Evolutionary conservation across 495 filamentous ascomycete species (phyloP), one percentile per base, ranked within the genome.

Genomic region (Haplographium delicatum): DNA sequence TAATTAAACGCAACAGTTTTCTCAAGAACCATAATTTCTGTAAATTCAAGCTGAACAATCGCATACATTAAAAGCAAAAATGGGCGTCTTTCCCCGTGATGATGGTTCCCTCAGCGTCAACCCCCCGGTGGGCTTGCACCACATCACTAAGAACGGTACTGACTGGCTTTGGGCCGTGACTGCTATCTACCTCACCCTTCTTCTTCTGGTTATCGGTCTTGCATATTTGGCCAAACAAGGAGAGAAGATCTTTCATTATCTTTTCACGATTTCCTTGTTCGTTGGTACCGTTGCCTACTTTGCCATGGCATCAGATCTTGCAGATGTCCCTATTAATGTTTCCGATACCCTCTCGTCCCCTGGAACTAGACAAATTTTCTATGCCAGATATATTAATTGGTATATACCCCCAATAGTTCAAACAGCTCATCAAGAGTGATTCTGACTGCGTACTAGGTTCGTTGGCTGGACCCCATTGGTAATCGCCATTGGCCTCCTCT

Each of bases 371-470:
- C 72, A 86, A 62, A 78, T 89, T 59, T 89, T 85, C 64, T 89
- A 82, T 50, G 81, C 77, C 16, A 72, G 80, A 22, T 89, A 86
- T 62, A 76, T 88, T 54, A 76, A 84, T 61, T 85, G 81, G 80
- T 62, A 47, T 20, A 44, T 23, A 15, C 16, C 11, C 15, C 27
- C n/a, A n/a, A n/a, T n/a, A n/a, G n/a, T n/a, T n/a, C n/a, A n/a
- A n/a, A n/a, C n/a, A n/a, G n/a, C n/a, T n/a, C n/a, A n/a, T n/a
- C n/a, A n/a, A n/a, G n/a, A n/a, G n/a, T n/a, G n/a, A 22, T 41
- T 10, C 23, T 41, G 13, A 24, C 38, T 5, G 5, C 11, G 2
- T 13, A 2, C 20, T 8, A 50, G 40, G 24, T 44, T 60, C 22
- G 20, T 40, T 4, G 41, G 22, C 28, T 79, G 40, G 20, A 28